Evolutionary conservation across 2,329 filamentous ascomycete genomes (phyloP), one percentile per base, ranked within the genome.

Genomic region (Colletotrichum costaricense): DNA sequence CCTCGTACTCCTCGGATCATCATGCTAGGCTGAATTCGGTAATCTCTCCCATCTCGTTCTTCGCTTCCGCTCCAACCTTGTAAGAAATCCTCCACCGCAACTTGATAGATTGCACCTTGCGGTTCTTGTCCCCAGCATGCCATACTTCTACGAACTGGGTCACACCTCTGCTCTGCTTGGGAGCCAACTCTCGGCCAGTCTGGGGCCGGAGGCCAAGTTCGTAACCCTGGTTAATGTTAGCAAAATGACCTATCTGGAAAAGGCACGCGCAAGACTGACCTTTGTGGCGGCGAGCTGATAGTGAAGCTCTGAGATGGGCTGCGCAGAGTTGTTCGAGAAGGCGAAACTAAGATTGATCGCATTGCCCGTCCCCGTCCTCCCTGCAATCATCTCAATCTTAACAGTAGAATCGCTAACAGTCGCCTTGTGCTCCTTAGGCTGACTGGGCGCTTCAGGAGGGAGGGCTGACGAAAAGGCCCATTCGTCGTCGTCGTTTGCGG

Each of bases 221-320:
- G 80, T 93, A 97, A 74, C 93, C 93, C 95, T 97, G 77, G 38
- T 7, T 63, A 74, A 72, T 74, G 69, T 78, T 71, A 77, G 71
- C 64, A 71, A 30, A 16, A 46, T 56, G 58, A 22, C 26, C 49
- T 28, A 19, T 56, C 19, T 55, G 12, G 28, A 54, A 24, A 11
- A 5, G 12, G 6, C 30, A 46, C 19, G 12, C 30, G 26, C 63
- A 30, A 26, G 33, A 63, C 82, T 76, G 85, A 97, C 95, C 90
- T 96, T 98, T 73, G 96, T 97, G 35, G 98, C 96, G 3, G 97
- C 97, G 52, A 97, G 88, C 82, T 98, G 94, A 79, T 98, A 97
- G 72, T 96, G 95, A 35, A 99, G 86, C 75, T 97, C 93, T 3
- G 89, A 89, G 26, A 99, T 88, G 0, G 91, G 89, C 78, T 93